Percentiles rank a stretch among this genome's conserved stretches.
These are phyloP conservation scores for Cardamine resedifolia DNA, from an alignment of 345 rosid genomes.

Conservation along the genomic window DNA sequence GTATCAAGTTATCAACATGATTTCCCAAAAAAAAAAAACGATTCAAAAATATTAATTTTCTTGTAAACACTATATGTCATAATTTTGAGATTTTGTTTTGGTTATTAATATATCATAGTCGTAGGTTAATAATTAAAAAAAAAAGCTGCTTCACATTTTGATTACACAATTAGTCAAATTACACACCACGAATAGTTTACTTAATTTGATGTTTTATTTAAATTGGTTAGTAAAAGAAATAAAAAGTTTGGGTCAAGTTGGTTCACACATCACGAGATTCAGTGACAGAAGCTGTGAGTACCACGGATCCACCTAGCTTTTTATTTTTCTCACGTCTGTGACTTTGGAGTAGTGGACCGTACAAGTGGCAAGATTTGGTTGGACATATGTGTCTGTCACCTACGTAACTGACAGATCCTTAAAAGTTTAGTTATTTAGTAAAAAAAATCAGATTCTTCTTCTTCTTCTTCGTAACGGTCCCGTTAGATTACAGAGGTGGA, in stretches of 20 bases:
- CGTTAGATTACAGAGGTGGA: slow-evolving; percentile 8
- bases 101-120: slow-evolving; percentile 9
- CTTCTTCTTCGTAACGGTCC: slow-evolving; percentile 29
- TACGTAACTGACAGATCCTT: slow-evolving; percentile 37
- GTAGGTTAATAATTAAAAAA: neutral
- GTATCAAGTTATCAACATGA: neutral
- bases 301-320: slow-evolving; percentile 38
- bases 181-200: neutral
- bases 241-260: slow-evolving; percentile 11
- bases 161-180: neutral
- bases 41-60: too few species aligned
- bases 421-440: slow-evolving; percentile 7
- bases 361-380: slow-evolving; percentile 15
- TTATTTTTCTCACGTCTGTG: slow-evolving; percentile 32
- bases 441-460: slow-evolving; percentile 17
- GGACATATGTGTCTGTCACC: slow-evolving; percentile 24
- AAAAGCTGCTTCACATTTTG: neutral
- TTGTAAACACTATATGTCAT: neutral
- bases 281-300: slow-evolving; percentile 33
- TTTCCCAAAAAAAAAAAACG: neutral
- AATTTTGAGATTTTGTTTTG: slow-evolving; percentile 1
- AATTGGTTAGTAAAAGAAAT: neutral
- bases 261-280: slow-evolving; percentile 39
- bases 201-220: neutral
- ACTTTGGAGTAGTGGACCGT: slow-evolving; percentile 5